These are phyloP conservation scores for Pneumocystis carinii DNA, from an alignment of 1,139 yeast species.

Conservation along the genomic window DNA sequence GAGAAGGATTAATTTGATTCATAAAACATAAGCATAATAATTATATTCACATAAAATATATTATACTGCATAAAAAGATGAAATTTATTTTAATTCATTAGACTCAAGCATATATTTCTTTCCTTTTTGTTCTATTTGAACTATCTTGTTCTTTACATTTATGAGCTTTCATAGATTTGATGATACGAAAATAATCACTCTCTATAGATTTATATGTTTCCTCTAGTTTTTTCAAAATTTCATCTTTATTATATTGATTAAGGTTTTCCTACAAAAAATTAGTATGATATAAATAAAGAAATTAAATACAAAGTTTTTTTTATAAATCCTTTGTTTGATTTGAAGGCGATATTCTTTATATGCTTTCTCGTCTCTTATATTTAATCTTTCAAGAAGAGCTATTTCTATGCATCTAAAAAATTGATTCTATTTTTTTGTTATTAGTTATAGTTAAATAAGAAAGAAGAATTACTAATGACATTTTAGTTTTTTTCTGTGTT, in stretches of 20 bases:
- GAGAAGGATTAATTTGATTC: neutral
- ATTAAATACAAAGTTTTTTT: slow-evolving; percentile 37
- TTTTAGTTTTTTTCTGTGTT: slow-evolving; percentile 33
- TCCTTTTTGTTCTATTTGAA: neutral
- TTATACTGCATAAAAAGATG: neutral
- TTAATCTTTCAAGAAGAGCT: slow-evolving; percentile 37
- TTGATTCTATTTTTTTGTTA: slow-evolving; percentile 34
- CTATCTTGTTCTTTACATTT: slow-evolving; percentile 12
- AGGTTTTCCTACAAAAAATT: slow-evolving; percentile 43
- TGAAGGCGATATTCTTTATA: slow-evolving; percentile 37
- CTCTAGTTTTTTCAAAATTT: slow-evolving; percentile 53
- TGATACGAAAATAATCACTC: slow-evolving; percentile 51
- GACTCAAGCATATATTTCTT: neutral
- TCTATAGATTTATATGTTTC: slow-evolving; percentile 56
- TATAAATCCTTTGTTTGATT: slow-evolving; percentile 58
- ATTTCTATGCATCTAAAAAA: slow-evolving; percentile 65
- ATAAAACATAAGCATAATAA: neutral
- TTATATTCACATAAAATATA: neutral
- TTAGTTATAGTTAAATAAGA: slow-evolving; percentile 1
- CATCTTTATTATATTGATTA: slow-evolving; percentile 44
- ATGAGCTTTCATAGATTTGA: slow-evolving; percentile 24
- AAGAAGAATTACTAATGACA: slow-evolving; percentile 33
- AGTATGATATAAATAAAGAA: neutral
- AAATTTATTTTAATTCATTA: neutral
- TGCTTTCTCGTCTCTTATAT: slow-evolving; percentile 19